Percentiles rank a stretch among this genome's conserved stretches.
Conservation (phyloP, 345 rosid genomes). For the Pistacia integerrima region DNA sequence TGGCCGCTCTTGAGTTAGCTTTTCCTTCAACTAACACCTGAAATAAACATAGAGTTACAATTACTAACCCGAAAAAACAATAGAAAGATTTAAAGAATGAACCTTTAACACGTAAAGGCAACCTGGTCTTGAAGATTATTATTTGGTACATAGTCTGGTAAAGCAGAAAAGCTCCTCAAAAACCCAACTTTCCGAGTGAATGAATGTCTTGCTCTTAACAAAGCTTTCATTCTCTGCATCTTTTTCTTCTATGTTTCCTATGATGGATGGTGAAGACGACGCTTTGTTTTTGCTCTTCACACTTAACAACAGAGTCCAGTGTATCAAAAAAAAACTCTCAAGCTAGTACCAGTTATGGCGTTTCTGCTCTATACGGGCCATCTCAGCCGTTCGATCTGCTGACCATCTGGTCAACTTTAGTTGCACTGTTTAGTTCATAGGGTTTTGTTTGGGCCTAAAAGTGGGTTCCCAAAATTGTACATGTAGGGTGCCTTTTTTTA, state of each 20-base stretch:
- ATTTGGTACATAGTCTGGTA: constrained; percentile 48
- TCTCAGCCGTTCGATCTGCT: constrained; percentile 5
- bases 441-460: background rate
- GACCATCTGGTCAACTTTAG: constrained; percentile 5
- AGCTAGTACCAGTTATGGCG: background rate
- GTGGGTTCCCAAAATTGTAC: background rate
- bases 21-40: constrained; percentile 91
- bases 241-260: background rate
- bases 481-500: too few relatives aligned
- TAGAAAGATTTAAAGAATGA: background rate
- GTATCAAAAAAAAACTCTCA: background rate
- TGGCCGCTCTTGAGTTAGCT: constrained; percentile 85
- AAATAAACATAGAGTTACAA: constrained; percentile 13
- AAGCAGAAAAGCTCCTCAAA: constrained; percentile 62
- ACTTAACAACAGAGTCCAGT: background rate
- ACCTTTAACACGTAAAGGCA: background rate
- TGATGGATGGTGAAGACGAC: background rate
- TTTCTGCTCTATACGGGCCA: background rate
- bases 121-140: constrained; percentile 71
- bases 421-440: background rate
- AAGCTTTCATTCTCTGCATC: constrained; percentile 59
- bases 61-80: background rate
- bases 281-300: constrained; percentile 1
- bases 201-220: constrained; percentile 38
- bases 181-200: constrained; percentile 37